Conservation (phyloP, 345 rosid genomes). For the Citrus glauca region DNA sequence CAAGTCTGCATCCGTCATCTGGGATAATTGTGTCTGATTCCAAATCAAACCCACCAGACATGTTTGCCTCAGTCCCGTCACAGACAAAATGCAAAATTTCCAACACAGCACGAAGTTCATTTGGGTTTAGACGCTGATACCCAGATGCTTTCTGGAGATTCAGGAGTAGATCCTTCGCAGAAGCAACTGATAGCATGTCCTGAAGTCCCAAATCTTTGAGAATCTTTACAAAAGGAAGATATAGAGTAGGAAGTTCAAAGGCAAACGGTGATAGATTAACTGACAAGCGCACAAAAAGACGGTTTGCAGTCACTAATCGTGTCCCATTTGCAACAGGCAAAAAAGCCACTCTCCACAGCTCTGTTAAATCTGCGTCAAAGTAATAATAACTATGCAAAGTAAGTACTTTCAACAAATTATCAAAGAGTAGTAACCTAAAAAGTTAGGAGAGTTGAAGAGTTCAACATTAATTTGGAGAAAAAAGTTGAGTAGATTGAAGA, state of each 20-base stretch:
- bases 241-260: slow-evolving; percentile 75
- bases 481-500: too few species aligned
- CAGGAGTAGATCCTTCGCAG: slow-evolving; percentile 68
- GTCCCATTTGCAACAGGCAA: slow-evolving; percentile 95
- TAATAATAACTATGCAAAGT: slow-evolving; percentile 5
- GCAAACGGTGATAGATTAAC: slow-evolving; percentile 90
- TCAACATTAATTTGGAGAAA: background rate
- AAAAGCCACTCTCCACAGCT: slow-evolving; percentile 75
- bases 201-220: slow-evolving; percentile 89
- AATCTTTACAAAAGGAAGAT: slow-evolving; percentile 73
- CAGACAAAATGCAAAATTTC: slow-evolving; percentile 72
- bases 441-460: background rate
- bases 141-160: slow-evolving; percentile 79
- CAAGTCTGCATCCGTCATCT: slow-evolving; percentile 91
- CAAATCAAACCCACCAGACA: slow-evolving; percentile 26
- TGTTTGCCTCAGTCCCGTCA: slow-evolving; percentile 36
- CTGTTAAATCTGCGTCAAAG: slow-evolving; percentile 51
- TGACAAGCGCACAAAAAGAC: slow-evolving; percentile 74
- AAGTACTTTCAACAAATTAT: slow-evolving; percentile 1
- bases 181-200: slow-evolving; percentile 61
- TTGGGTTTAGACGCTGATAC: slow-evolving; percentile 85
- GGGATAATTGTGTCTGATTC: slow-evolving; percentile 70
- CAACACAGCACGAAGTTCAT: slow-evolving; percentile 93
- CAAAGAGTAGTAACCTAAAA: background rate
- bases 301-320: slow-evolving; percentile 67